A percentile compares a stretch with the other conserved stretches of the same genome.
These are phyloP conservation scores for Aspergillus kassunensis DNA, from an alignment of 495 filamentous ascomycete species.

Conservation along the genomic window DNA sequence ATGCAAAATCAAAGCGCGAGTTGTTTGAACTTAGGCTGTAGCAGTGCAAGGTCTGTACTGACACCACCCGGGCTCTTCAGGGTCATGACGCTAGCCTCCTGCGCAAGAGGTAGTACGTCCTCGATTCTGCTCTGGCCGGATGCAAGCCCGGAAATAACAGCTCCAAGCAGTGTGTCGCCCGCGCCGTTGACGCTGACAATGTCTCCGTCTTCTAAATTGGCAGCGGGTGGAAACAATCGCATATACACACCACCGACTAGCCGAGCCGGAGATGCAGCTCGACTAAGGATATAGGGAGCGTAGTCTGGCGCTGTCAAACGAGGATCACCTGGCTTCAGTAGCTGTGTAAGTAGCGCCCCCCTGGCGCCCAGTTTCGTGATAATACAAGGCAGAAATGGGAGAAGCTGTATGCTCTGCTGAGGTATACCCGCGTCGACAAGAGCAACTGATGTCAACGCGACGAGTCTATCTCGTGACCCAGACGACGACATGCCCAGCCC, in stretches of 20 bases:
- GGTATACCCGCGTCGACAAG: slow-evolving; percentile 80
- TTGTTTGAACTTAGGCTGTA: background rate
- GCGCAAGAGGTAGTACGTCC: slow-evolving; percentile 48
- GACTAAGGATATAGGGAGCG: slow-evolving; percentile 65
- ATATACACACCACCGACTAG: slow-evolving; percentile 79
- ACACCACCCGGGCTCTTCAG: slow-evolving; percentile 70
- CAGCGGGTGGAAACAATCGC: slow-evolving; percentile 67
- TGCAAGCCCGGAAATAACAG: slow-evolving; percentile 65
- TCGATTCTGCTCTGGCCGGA: slow-evolving; percentile 29
- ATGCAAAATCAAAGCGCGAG: background rate
- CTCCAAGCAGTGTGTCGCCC: slow-evolving; percentile 88
- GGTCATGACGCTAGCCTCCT: slow-evolving; percentile 73
- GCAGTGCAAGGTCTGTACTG: slow-evolving; percentile 35
- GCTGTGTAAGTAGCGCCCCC: slow-evolving; percentile 73
- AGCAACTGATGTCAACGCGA: slow-evolving; percentile 50
- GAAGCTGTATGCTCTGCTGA: slow-evolving; percentile 76
- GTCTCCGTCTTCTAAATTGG: slow-evolving; percentile 53
- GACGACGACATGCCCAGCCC: slow-evolving; percentile 55
- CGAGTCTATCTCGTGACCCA: slow-evolving; percentile 62
- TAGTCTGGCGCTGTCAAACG: slow-evolving; percentile 56
- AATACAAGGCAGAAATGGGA: slow-evolving; percentile 81
- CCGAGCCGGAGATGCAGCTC: slow-evolving; percentile 44
- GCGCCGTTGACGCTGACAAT: slow-evolving; percentile 90
- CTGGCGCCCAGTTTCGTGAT: slow-evolving; percentile 76
- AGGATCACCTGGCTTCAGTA: slow-evolving; percentile 61